Conservation (phyloP, 805 yeast species). For the Hanseniaspora guilliermondii region DNA sequence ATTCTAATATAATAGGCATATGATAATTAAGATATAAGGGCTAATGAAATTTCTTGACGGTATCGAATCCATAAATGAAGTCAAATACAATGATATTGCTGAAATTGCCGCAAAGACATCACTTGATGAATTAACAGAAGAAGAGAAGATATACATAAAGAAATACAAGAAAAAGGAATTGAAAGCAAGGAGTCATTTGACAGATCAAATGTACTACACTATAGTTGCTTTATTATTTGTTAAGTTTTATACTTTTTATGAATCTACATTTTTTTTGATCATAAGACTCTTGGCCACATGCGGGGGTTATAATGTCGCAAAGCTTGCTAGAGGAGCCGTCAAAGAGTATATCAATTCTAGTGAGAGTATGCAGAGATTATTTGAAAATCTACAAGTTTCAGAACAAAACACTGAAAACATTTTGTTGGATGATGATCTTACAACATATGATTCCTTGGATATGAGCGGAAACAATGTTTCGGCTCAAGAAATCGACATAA, state of each 20-base stretch:
- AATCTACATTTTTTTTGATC: conserved; percentile 7
- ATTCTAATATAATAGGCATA: not conserved
- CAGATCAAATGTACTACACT: not conserved
- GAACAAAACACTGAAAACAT: not conserved
- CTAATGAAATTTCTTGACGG: not conserved
- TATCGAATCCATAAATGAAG: not conserved
- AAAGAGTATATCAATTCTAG: not conserved
- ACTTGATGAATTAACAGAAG: not conserved
- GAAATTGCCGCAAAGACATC: not conserved
- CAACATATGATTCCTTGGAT: not conserved
- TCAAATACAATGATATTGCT: not conserved
- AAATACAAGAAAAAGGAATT: conserved; percentile 4
- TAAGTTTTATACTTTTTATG: conserved; percentile 11
- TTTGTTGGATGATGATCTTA: not conserved
- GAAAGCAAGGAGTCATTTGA: conserved; percentile 4
- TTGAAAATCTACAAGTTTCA: not conserved
- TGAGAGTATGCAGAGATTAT: not conserved
- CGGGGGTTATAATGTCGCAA: not conserved
- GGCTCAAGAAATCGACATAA: not conserved
- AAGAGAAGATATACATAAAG: conserved; percentile 8
- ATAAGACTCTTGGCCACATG: conserved; percentile 6
- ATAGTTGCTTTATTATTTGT: conserved; percentile 5
- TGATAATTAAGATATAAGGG: not conserved
- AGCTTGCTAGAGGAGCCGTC: conserved; percentile 8
- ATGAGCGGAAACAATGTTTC: not conserved